Evolutionary conservation across 805 yeast genomes (phyloP), one percentile per base, ranked within the genome.

Genomic region (Cyberlindnera xylosilytica): DNA sequence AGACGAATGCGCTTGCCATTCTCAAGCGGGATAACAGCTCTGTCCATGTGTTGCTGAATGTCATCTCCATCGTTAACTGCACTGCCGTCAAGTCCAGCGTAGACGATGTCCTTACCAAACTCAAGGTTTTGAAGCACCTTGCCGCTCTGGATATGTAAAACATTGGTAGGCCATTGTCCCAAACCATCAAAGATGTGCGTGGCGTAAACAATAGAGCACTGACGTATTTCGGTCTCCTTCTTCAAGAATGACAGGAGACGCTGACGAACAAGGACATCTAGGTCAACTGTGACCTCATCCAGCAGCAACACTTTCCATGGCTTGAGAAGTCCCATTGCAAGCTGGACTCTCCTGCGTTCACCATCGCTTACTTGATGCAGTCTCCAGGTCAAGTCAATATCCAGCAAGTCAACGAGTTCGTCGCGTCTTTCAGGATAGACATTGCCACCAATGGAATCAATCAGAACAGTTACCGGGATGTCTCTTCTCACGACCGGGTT

Each of bases 111-210:
- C 9, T 52, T 38, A 1, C 57, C 53, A 41, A 56, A 64, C n/a
- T 64, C 58, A 26, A 66, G 44, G 30, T 61, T 66, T 19, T 60
- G 58, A 9, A 70, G 50, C 8, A 78, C 72, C 19, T 63, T 60
- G 1, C 98, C 97, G 40, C 78, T 74, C 52, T 76, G 79, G 49
- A 93, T 68, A 62, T 93, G 99, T 12, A 82, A 72, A 8, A 93
- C 69, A 40, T 84, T 71, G 29, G 95, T 85, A 22, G 97, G 95
- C 96, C 98, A 93, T 36, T 73, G 71, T 12, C 87, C 88, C 44
- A 93, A 73, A 0, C 99, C 99, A 57, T 93, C 99, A 62, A 93
- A 93, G 36, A 93, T 93, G 58, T 93, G 99, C 0, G 99, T 93
- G 3, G 98, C 93, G 60, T 93, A 93, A 4, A 91, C 80, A 28